Evolutionary conservation across 495 filamentous ascomycete genomes (phyloP).

Genomic region (Tuber indicum): DNA sequence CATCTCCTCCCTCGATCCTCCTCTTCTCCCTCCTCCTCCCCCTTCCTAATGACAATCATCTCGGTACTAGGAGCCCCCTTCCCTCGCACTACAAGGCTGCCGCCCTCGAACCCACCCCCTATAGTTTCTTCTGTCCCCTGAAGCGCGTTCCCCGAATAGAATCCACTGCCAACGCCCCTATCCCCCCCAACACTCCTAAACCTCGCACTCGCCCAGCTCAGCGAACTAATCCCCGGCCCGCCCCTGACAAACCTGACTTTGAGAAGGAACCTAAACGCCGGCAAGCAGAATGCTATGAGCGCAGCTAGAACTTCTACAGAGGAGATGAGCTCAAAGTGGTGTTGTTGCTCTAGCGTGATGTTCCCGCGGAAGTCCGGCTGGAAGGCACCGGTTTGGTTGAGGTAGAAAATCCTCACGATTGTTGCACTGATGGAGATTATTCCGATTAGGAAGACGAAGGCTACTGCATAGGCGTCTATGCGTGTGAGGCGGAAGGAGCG

Average conservation of each 20-base stretch:
- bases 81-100: not conserved
- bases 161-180: not conserved
- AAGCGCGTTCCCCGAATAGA: not conserved
- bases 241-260: not conserved
- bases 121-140: not conserved
- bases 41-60: not conserved
- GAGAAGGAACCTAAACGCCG: not conserved
- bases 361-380: not conserved
- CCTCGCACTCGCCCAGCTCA: not conserved
- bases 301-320: not conserved
- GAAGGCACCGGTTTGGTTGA: not conserved
- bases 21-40: not conserved
- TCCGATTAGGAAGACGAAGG: not conserved
- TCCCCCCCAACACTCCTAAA: not conserved
- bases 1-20: not conserved
- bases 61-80: not conserved
- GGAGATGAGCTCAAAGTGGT: slow-evolving; percentile 1
- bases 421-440: not conserved
- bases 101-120: not conserved
- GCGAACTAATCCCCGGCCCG: not conserved
- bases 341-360: not conserved
- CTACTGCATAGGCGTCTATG: not conserved
- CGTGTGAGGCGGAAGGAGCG: slow-evolving; percentile 2
- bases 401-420: not conserved
- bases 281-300: not conserved